These are phyloP conservation scores for Corchorus olitorius DNA, from an alignment of 345 rosid species.

Conservation along the genomic window DNA sequence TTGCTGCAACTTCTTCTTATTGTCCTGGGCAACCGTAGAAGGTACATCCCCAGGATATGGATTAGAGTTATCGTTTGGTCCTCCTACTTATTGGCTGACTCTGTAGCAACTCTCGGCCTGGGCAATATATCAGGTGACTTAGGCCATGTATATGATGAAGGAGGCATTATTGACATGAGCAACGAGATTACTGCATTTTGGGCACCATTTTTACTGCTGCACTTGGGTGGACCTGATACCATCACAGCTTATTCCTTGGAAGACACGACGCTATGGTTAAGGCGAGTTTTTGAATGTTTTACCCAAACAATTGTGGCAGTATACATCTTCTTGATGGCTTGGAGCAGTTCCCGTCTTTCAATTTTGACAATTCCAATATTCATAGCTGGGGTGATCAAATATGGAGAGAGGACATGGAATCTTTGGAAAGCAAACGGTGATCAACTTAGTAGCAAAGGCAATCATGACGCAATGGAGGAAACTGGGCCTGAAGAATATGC, in stretches of 20 bases:
- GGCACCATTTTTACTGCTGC: conserved; percentile 43
- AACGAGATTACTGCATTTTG: conserved; percentile 35
- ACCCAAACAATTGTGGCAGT: conserved; percentile 23
- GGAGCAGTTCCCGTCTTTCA: neutral
- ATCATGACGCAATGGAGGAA: too few species aligned
- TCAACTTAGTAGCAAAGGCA: too few species aligned
- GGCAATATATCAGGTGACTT: too few species aligned
- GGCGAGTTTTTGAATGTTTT: conserved; percentile 35
- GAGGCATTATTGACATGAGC: too few species aligned
- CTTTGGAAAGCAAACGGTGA: conserved; percentile 20
- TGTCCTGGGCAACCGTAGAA: too few species aligned
- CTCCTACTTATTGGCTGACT: too few species aligned
- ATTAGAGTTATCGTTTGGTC: too few species aligned
- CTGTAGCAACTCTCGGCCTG: too few species aligned
- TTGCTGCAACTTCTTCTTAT: too few species aligned
- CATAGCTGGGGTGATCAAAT: conserved; percentile 22
- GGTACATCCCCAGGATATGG: too few species aligned
- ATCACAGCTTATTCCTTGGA: conserved; percentile 42
- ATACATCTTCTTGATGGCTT: conserved; percentile 9
- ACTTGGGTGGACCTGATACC: conserved; percentile 47
- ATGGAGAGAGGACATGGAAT: conserved; percentile 25
- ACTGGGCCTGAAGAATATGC: too few species aligned
- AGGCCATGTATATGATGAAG: too few species aligned
- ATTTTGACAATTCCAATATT: conserved; percentile 14
- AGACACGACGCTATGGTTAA: conserved; percentile 41